phyloP scores from a whole-genome alignment of 2,329 filamentous ascomycete species.

The Colletotrichum higginsianum region DNA sequence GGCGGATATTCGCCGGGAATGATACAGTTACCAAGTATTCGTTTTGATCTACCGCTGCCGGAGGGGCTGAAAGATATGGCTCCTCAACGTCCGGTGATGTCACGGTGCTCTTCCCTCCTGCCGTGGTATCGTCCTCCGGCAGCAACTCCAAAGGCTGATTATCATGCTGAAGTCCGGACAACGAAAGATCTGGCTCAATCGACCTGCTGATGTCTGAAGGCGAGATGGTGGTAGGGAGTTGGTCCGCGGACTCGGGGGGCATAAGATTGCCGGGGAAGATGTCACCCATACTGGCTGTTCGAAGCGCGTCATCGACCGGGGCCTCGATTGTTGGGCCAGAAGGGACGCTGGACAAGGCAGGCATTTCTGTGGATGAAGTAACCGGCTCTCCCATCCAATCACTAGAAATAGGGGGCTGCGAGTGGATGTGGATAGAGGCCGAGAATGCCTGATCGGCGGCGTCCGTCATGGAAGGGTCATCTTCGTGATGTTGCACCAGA shows the following conservation, averaged over 20 bases:
- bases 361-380: conserved; percentile 34
- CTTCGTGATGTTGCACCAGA: neutral
- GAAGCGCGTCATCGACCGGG: conserved; percentile 9
- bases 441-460: conserved; percentile 12
- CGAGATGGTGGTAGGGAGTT: conserved; percentile 54
- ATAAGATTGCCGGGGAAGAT: conserved; percentile 44
- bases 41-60: conserved; percentile 47
- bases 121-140: conserved; percentile 27
- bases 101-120: conserved; percentile 27
- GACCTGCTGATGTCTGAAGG: conserved; percentile 55
- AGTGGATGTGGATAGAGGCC: conserved; percentile 34
- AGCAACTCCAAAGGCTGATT: conserved; percentile 30
- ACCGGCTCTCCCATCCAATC: conserved; percentile 26
- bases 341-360: conserved; percentile 20
- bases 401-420: conserved; percentile 26
- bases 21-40: conserved; percentile 71
- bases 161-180: conserved; percentile 31
- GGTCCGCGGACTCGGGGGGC: conserved; percentile 42
- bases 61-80: conserved; percentile 31
- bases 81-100: conserved; percentile 35
- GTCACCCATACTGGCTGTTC: conserved; percentile 39
- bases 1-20: conserved; percentile 67
- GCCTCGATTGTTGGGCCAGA: conserved; percentile 2
- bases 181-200: conserved; percentile 45
- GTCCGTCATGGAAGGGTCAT: neutral